Percentiles rank a stretch among this genome's conserved stretches.
Conservation (phyloP, 2,329 filamentous ascomycete genomes). For the Trichoderma sp. region DNA sequence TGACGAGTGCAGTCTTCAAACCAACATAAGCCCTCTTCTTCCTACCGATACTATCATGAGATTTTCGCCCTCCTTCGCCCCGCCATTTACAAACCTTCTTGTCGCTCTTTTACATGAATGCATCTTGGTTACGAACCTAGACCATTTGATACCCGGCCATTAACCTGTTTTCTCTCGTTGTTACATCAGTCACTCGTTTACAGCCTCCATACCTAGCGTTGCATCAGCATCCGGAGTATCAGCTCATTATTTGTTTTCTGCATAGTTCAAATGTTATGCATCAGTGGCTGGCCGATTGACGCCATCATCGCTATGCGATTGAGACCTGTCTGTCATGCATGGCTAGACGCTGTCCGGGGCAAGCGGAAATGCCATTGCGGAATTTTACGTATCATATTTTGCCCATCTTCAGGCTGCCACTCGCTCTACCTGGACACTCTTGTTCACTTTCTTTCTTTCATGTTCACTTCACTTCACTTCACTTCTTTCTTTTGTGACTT, state of each 20-base stretch:
- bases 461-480: neutral
- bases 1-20: constrained; percentile 55
- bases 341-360: neutral
- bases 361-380: neutral
- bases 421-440: neutral
- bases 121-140: neutral
- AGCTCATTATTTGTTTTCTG: constrained; percentile 8
- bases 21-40: constrained; percentile 35
- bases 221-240: constrained; percentile 2
- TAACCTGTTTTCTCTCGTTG: constrained; percentile 1
- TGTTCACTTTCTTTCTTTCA: neutral
- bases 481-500: neutral
- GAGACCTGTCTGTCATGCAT: neutral
- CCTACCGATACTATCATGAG: neutral
- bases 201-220: neutral
- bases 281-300: neutral
- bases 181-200: constrained; percentile 17
- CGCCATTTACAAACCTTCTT: neutral
- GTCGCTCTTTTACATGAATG: constrained; percentile 17
- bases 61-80: neutral
- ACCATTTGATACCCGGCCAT: constrained; percentile 13
- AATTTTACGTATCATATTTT: neutral
- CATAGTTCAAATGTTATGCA: neutral
- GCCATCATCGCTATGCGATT: neutral
- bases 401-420: neutral